Evolutionary conservation across 2,329 filamentous ascomycete species (phyloP).

Genomic region (Chaetomiaceae sp.): DNA sequence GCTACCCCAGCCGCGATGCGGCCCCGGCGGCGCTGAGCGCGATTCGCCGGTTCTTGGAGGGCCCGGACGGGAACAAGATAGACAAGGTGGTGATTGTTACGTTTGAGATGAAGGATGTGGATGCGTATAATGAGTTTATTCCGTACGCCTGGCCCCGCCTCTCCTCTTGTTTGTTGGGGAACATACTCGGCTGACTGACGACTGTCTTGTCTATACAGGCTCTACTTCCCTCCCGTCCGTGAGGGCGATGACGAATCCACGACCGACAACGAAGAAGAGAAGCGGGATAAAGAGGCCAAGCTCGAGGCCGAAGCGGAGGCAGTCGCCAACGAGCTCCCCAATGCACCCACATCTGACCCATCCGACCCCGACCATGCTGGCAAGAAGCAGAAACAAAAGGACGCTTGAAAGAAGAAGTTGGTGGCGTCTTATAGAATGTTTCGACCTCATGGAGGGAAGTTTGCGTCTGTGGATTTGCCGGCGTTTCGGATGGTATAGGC

Average conservation of each 20-base stretch:
- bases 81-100: slow-evolving; percentile 80
- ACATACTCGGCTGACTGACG: not conserved
- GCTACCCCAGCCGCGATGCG: slow-evolving; percentile 72
- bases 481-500: slow-evolving; percentile 3
- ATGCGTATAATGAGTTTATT: slow-evolving; percentile 64
- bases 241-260: slow-evolving; percentile 11
- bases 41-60: slow-evolving; percentile 52
- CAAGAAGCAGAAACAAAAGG: slow-evolving; percentile 29
- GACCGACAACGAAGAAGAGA: slow-evolving; percentile 9
- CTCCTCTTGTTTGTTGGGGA: too few relatives aligned
- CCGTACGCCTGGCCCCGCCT: too few relatives aligned
- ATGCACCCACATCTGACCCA: slow-evolving; percentile 28
- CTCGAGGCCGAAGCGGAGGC: slow-evolving; percentile 27
- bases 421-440: not conserved
- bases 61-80: slow-evolving; percentile 46
- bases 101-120: slow-evolving; percentile 73
- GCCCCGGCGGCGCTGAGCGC: slow-evolving; percentile 64
- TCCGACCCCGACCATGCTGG: slow-evolving; percentile 23
- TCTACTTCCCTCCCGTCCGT: slow-evolving; percentile 33
- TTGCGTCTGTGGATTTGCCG: not conserved
- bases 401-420: not conserved
- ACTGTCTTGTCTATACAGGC: slow-evolving; percentile 12
- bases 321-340: slow-evolving; percentile 29
- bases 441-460: not conserved
- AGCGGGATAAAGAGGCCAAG: slow-evolving; percentile 18